These are phyloP conservation scores for Hortiboletus campestris DNA, from an alignment of 768 basidiomycete species.

Conservation along the genomic window DNA sequence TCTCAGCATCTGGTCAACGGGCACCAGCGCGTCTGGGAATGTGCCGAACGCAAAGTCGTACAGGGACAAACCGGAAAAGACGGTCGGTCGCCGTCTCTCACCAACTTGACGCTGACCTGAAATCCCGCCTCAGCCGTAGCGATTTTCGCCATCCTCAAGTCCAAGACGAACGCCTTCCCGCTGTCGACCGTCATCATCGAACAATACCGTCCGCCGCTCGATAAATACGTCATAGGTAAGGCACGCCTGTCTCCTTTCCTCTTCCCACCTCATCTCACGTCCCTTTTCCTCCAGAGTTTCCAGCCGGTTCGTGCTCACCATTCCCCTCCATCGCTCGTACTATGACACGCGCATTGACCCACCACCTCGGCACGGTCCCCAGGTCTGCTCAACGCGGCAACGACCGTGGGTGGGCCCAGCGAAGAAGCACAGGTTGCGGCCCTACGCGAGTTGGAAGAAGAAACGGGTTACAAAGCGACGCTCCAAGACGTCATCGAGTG, in stretches of 20 bases:
- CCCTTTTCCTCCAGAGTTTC: conserved; percentile 43
- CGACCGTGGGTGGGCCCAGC: neutral
- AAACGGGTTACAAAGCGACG: conserved; percentile 81
- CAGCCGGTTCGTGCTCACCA: conserved; percentile 44
- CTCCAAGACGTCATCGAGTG: conserved; percentile 52
- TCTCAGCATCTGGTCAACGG: neutral
- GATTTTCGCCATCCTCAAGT: conserved; percentile 76
- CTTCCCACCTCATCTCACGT: neutral
- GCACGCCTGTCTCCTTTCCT: conserved; percentile 33
- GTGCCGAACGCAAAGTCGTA: conserved; percentile 82
- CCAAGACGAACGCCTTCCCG: conserved; percentile 68
- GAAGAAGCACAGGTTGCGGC: conserved; percentile 82
- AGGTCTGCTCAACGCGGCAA: conserved; percentile 81
- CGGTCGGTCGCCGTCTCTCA: conserved; percentile 42
- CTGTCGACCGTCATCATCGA: conserved; percentile 83
- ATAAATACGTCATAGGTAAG: conserved; percentile 74
- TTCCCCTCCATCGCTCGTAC: conserved; percentile 15
- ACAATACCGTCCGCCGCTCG: conserved; percentile 88
- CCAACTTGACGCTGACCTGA: neutral
- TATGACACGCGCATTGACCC: neutral
- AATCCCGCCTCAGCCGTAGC: conserved; percentile 64
- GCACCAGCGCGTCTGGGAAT: conserved; percentile 81
- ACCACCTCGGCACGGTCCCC: neutral
- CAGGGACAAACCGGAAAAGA: conserved; percentile 76
- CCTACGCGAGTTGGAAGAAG: conserved; percentile 86